phyloP scores from a whole-genome alignment of 495 filamentous ascomycete genomes.

The Clohesyomyces aquaticus region DNA sequence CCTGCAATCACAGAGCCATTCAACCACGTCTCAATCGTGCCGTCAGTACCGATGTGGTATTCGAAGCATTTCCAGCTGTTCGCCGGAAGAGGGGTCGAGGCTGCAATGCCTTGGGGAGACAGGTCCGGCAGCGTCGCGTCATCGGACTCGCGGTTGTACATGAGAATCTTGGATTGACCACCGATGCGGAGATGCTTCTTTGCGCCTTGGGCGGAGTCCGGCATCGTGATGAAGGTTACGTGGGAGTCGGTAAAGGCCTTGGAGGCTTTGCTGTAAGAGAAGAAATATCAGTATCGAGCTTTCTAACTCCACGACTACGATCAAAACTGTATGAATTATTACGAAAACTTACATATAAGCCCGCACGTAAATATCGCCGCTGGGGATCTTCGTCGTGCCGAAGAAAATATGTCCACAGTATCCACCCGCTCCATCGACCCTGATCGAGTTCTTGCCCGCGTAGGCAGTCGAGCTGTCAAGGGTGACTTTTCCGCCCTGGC shows the following conservation, averaged over 20 bases:
- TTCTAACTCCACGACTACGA: constrained; percentile 9
- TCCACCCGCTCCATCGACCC: constrained; percentile 57
- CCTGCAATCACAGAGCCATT: constrained; percentile 55
- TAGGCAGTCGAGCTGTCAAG: constrained; percentile 58
- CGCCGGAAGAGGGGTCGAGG: constrained; percentile 55
- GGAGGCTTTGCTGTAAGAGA: constrained; percentile 52
- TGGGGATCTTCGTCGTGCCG: constrained; percentile 59
- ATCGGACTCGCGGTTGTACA: constrained; percentile 65
- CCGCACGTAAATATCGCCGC: constrained; percentile 60
- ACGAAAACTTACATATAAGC: constrained; percentile 54
- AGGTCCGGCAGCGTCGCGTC: constrained; percentile 64
- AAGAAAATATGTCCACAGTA: constrained; percentile 66
- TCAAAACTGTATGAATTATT: not conserved
- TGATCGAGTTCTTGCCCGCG: constrained; percentile 60
- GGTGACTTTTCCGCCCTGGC: constrained; percentile 58
- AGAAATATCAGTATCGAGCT: constrained; percentile 42
- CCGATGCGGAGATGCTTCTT: constrained; percentile 63
- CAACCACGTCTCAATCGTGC: constrained; percentile 61
- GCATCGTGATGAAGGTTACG: constrained; percentile 65
- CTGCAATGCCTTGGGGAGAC: constrained; percentile 58
- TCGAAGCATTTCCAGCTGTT: constrained; percentile 60
- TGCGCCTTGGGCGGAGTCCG: constrained; percentile 56
- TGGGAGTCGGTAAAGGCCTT: constrained; percentile 58
- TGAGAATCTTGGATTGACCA: constrained; percentile 60
- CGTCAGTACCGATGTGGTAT: constrained; percentile 60